Conservation (phyloP, 2,329 filamentous ascomycete species). For the Ophiostoma triangulosporum region DNA sequence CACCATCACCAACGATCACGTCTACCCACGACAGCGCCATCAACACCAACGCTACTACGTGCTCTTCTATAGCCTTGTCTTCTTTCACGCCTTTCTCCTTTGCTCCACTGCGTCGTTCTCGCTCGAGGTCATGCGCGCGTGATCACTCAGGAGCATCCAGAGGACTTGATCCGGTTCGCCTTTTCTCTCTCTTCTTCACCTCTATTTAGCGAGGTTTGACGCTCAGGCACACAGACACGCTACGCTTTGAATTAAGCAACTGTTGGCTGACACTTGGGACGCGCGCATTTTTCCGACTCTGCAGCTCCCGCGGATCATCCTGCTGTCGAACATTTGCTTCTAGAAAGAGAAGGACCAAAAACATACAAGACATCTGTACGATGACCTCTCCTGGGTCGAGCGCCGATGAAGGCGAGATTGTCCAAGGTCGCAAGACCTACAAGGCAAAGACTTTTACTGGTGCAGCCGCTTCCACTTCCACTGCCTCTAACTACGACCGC, state of each 20-base stretch:
- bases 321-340: no score
- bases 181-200: conserved; percentile 10
- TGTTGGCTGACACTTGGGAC: conserved; percentile 12
- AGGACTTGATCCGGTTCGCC: conserved; percentile 20
- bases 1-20: no score
- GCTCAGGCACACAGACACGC: not conserved
- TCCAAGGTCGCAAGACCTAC: conserved; percentile 47
- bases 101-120: not conserved
- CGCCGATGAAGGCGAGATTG: conserved; percentile 79
- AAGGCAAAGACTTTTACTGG: conserved; percentile 65
- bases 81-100: not conserved
- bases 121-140: conserved; percentile 15
- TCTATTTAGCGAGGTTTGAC: not conserved
- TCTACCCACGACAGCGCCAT: not conserved
- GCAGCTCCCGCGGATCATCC: conserved; percentile 11
- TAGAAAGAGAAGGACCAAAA: not conserved
- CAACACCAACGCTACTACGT: not conserved
- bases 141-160: conserved; percentile 13
- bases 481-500: not conserved
- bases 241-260: not conserved
- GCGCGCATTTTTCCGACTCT: conserved; percentile 10
- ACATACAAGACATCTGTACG: not conserved
- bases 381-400: conserved; percentile 33
- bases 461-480: conserved; percentile 7
- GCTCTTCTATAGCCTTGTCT: not conserved